A percentile compares a stretch with the other conserved stretches of the same genome.
Conservation (phyloP, 768 basidiomycete species). For the Thelephora ganbajun region DNA sequence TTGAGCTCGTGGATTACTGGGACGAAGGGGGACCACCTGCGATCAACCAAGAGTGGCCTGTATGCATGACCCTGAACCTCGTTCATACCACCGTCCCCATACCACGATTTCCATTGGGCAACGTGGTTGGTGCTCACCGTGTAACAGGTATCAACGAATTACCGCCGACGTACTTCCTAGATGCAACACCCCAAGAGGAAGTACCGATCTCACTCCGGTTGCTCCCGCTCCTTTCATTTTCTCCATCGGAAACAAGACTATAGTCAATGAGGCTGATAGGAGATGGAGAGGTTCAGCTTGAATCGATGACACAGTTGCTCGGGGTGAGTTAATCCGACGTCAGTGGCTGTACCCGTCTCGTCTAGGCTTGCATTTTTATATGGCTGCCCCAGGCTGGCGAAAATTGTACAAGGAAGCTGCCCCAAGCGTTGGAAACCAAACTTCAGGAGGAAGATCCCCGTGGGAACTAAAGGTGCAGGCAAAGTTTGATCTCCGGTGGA, state of each 20-base stretch:
- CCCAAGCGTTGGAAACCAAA: no score
- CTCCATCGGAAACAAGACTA: slow-evolving; percentile 23
- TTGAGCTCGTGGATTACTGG: slow-evolving; percentile 28
- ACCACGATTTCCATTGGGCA: neutral
- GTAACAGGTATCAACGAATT: neutral
- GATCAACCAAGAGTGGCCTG: slow-evolving; percentile 33
- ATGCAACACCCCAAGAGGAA: neutral
- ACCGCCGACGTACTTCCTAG: neutral
- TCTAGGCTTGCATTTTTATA: neutral
- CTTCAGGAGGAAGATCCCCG: no score
- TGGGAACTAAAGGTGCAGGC: no score
- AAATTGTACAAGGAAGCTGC: no score
- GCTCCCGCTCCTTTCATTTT: slow-evolving; percentile 52
- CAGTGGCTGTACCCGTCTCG: neutral
- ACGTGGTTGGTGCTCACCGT: neutral
- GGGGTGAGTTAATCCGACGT: slow-evolving; percentile 26
- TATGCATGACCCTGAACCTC: neutral
- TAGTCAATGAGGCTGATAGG: slow-evolving; percentile 58
- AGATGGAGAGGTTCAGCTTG: slow-evolving; percentile 37
- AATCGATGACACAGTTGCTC: slow-evolving; percentile 36
- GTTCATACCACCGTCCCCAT: slow-evolving; percentile 12
- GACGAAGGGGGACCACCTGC: slow-evolving; percentile 63
- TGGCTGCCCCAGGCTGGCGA: slow-evolving; percentile 46
- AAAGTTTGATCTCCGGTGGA: no score
- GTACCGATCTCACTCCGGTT: slow-evolving; percentile 28